phyloP scores from a whole-genome alignment of 768 basidiomycete species.

The Exsudoporus frostii region DNA sequence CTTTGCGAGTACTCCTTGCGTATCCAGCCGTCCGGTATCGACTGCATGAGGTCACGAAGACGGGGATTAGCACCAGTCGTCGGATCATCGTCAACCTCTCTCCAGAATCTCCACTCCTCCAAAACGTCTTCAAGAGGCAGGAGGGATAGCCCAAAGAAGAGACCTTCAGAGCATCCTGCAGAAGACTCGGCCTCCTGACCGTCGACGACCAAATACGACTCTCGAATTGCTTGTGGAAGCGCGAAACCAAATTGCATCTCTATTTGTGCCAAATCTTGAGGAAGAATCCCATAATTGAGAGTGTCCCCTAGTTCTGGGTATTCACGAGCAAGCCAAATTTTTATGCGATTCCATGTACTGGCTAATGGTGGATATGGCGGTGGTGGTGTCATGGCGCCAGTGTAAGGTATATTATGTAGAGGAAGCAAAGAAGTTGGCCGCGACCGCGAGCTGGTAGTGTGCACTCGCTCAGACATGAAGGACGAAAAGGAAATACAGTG shows the following conservation, averaged over 20 bases:
- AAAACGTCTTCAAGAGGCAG: constrained; percentile 90
- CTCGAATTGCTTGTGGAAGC: constrained; percentile 83
- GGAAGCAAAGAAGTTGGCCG: constrained; percentile 62
- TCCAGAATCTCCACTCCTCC: constrained; percentile 96
- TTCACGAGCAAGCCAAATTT: constrained; percentile 75
- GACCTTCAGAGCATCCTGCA: constrained; percentile 83
- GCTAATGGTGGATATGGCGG: constrained; percentile 72
- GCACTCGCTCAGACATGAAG: constrained; percentile 1
- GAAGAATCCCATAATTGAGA: constrained; percentile 86
- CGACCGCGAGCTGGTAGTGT: constrained; percentile 36
- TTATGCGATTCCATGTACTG: constrained; percentile 81
- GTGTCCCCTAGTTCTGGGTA: constrained; percentile 96
- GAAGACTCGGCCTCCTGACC: constrained; percentile 93
- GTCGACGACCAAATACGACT: constrained; percentile 84
- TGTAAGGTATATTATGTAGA: constrained; percentile 53
- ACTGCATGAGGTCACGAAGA: constrained; percentile 76
- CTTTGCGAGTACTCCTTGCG: constrained; percentile 86
- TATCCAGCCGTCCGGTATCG: constrained; percentile 88
- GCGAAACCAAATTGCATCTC: constrained; percentile 83
- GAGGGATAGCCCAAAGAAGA: constrained; percentile 94
- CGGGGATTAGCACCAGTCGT: constrained; percentile 74
- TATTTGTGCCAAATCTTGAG: constrained; percentile 73
- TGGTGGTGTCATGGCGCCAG: constrained; percentile 36
- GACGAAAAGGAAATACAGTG: constrained; percentile 5
- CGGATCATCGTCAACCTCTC: constrained; percentile 89